phyloP scores from a whole-genome alignment of 2,329 filamentous ascomycete genomes.

The Fusarium dimerum region DNA sequence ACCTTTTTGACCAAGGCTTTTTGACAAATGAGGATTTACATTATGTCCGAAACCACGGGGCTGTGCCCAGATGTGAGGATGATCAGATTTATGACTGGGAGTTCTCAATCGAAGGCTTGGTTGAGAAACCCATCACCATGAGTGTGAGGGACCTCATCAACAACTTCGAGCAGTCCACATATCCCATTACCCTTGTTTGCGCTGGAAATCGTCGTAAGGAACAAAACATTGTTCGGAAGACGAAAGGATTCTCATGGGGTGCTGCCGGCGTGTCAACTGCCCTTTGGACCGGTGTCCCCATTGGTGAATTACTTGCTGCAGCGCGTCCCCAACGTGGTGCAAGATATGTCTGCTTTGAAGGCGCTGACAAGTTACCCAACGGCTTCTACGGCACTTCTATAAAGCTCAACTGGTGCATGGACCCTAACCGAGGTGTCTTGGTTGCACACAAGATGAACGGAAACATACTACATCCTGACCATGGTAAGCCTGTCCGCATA shows the following conservation, averaged over 20 bases:
- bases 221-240: conserved; percentile 87
- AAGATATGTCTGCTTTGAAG: conserved; percentile 87
- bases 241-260: conserved; percentile 94
- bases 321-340: conserved; percentile 71
- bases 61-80: conserved; percentile 75
- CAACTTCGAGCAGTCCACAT: conserved; percentile 79
- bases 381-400: conserved; percentile 86
- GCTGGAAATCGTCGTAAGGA: conserved; percentile 91
- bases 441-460: conserved; percentile 92
- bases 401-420: conserved; percentile 86
- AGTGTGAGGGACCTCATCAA: conserved; percentile 71
- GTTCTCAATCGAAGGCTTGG: conserved; percentile 80
- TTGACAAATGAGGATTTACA: conserved; percentile 85
- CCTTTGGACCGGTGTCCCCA: conserved; percentile 79
- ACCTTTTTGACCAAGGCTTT: conserved; percentile 78
- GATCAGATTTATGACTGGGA: conserved; percentile 76
- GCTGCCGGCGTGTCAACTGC: conserved; percentile 84
- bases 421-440: conserved; percentile 81
- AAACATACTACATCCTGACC: conserved; percentile 75
- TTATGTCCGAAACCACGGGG: conserved; percentile 89
- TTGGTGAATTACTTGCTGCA: conserved; percentile 68
- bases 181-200: conserved; percentile 86
- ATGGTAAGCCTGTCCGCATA: conserved; percentile 79
- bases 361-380: conserved; percentile 84
- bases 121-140: conserved; percentile 73